Percentiles rank a stretch among this genome's conserved stretches.
These are phyloP conservation scores for Neonectria faginata DNA, from an alignment of 2,329 filamentous ascomycete genomes.

Conservation along the genomic window DNA sequence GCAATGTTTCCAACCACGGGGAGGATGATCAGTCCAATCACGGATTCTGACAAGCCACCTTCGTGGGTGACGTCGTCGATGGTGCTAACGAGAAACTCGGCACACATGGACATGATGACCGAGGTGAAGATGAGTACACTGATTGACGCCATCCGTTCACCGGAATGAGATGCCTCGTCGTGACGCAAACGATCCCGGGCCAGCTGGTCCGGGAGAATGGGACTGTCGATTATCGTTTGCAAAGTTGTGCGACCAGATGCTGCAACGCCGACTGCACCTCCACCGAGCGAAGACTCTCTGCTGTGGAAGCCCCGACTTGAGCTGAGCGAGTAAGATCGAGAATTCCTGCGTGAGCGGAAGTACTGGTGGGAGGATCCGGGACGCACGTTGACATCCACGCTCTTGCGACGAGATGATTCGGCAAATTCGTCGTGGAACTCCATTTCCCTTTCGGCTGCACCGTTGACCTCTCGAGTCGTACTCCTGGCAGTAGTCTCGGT, in stretches of 20 bases:
- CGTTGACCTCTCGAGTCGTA: constrained; percentile 28
- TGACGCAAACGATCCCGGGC: not conserved
- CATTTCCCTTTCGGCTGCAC: constrained; percentile 5
- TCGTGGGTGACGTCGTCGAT: constrained; percentile 67
- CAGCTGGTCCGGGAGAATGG: constrained; percentile 29
- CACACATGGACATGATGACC: constrained; percentile 67
- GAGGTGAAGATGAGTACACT: constrained; percentile 65
- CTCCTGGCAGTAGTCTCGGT: constrained; percentile 29
- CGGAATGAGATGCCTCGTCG: constrained; percentile 7
- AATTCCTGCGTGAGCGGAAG: constrained; percentile 38
- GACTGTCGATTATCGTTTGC: constrained; percentile 25
- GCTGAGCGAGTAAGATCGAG: constrained; percentile 43
- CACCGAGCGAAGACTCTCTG: constrained; percentile 38
- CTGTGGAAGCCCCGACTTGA: constrained; percentile 38
- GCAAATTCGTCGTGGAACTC: constrained; percentile 2
- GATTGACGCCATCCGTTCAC: constrained; percentile 55
- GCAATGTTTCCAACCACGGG: constrained; percentile 73
- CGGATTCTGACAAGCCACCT: constrained; percentile 64
- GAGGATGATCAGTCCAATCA: constrained; percentile 71
- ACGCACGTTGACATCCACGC: constrained; percentile 16
- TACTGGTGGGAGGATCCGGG: constrained; percentile 37
- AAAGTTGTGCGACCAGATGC: constrained; percentile 37
- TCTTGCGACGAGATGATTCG: constrained; percentile 9
- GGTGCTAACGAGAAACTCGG: constrained; percentile 70
- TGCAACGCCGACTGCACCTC: constrained; percentile 24